Base-by-base conservation (phyloP, 2,329 filamentous ascomycete genomes). In the Epichloe elymi region DNA sequence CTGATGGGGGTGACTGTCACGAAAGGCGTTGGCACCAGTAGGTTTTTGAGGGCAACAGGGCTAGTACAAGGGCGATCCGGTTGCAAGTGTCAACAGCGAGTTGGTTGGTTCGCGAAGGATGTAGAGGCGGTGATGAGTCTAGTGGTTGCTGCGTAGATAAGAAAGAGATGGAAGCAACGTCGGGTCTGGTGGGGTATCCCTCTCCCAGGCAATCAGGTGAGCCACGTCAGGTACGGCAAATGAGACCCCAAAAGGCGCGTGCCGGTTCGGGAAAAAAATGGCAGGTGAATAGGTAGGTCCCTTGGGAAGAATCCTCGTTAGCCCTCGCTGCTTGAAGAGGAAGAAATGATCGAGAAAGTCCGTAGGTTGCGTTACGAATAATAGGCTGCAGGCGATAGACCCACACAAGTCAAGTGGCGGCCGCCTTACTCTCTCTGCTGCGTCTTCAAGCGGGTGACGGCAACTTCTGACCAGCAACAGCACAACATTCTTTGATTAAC, bases 401-500 rank as follows among this genome's bases (percentile, higher is more conserved):
- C 45, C 15, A 42, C 11, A 17, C 30, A 12, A 7, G 38, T 47
- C 26, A 30, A 30, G 47, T 42, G 42, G 39, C 39, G 39, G 39
- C 19, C 39, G 11, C 14, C 42, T 30, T 12, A 7, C 26, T 37
- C 19, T 37, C 19, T 19, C 19, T 19, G 19, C 2, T 19, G 19
- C 19, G 19, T 19, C 19, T 19, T 15, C 15, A 2, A 23, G 5
- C 40, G 56, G 53, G 52, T 65, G 63, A 66, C 63, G 62, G 63
- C 60, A 63, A n/a, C 60, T 26, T 46, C 53, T 50, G 46, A 46
- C 53, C 38, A 49, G 49, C 49, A 51, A 50, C 39, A 6, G 40
- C 47, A 17, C 30, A 30, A 1, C 10, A n/a, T 33, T 39, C 17
- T 30, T 40, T 23, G 45, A 55, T 64, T 63, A 60, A 47, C 58